Evolutionary conservation across 1,284 basidiomycete species (phyloP).

Genomic region (Sporisorium exsertum): DNA sequence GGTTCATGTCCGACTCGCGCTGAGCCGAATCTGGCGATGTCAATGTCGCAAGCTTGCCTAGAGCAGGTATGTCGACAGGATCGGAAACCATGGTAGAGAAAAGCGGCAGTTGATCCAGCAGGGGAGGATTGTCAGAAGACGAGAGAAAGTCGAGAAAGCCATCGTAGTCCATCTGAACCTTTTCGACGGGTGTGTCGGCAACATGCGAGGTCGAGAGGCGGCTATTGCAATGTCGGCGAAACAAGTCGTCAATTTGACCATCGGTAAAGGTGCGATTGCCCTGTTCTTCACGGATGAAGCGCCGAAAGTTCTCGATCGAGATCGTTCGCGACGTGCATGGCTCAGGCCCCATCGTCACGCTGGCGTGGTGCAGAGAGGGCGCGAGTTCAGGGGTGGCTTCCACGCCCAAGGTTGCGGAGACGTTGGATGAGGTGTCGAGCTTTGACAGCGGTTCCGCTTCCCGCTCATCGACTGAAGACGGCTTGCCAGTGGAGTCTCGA

Average conservation of each 20-base stretch:
- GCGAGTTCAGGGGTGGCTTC: constrained; percentile 7
- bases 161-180: constrained; percentile 44
- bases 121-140: constrained; percentile 60
- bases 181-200: constrained; percentile 8
- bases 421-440: background rate
- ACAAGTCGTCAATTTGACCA: constrained; percentile 36
- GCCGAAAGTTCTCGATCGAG: constrained; percentile 41
- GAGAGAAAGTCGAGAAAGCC: constrained; percentile 63
- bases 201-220: constrained; percentile 25
- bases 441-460: background rate
- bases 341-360: constrained; percentile 11
- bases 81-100: constrained; percentile 45
- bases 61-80: constrained; percentile 19
- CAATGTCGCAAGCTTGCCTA: constrained; percentile 7
- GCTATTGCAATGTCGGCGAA: constrained; percentile 42
- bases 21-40: constrained; percentile 2
- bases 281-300: constrained; percentile 60
- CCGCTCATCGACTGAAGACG: background rate
- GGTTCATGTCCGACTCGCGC: background rate
- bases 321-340: constrained; percentile 29
- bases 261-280: constrained; percentile 38
- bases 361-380: constrained; percentile 3
- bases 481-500: background rate
- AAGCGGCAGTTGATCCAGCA: constrained; percentile 48
- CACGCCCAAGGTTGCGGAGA: background rate